Conservation (phyloP, 1,284 basidiomycete species). For the Ustilago esculenta region DNA sequence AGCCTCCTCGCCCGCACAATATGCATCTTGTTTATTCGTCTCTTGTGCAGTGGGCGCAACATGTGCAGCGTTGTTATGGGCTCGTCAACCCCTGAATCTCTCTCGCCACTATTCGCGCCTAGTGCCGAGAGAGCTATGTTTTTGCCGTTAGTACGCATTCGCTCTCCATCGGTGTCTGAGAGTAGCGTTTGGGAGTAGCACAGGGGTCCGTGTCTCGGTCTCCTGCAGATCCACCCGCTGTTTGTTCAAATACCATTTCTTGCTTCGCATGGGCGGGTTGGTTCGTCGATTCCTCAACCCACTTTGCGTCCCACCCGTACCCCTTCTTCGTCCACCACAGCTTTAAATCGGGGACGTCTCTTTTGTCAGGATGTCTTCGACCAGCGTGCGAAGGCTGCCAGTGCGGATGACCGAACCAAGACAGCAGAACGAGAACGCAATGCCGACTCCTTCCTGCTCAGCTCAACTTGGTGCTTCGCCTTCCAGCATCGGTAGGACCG, state of each 20-base stretch:
- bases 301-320: background rate
- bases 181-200: background rate
- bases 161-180: background rate
- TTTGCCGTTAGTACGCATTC: too few species aligned
- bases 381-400: slow-evolving; percentile 19
- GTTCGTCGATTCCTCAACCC: too few species aligned
- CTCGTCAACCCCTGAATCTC: too few species aligned
- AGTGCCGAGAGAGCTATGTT: too few species aligned
- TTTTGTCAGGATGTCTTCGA: slow-evolving; percentile 18
- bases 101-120: too few species aligned
- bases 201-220: slow-evolving; percentile 21
- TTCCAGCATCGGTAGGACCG: background rate
- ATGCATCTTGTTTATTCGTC: too few species aligned
- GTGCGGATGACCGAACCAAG: slow-evolving; percentile 11
- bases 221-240: slow-evolving; percentile 6
- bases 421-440: slow-evolving; percentile 21
- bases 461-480: slow-evolving; percentile 3
- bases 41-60: too few species aligned
- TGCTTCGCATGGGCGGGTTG: too few species aligned
- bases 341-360: background rate
- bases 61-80: too few species aligned
- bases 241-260: too few species aligned
- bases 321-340: slow-evolving; percentile 1
- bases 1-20: too few species aligned
- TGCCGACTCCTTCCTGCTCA: slow-evolving; percentile 10